Evolutionary conservation across 306 rosid genomes (phyloP), one percentile per base, ranked within the genome.

Genomic region (Trifolium fragiferum): DNA sequence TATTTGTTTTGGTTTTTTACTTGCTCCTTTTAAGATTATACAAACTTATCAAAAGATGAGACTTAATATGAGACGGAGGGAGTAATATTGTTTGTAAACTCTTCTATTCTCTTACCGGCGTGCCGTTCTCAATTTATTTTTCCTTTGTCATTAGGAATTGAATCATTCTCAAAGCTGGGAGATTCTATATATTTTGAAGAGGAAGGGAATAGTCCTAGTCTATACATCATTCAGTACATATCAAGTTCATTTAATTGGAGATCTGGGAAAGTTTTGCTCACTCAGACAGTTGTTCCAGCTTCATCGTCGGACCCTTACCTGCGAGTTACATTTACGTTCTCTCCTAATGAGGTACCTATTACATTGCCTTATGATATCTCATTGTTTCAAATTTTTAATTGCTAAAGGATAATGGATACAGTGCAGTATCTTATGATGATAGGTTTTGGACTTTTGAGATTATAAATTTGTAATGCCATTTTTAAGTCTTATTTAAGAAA

Each of bases 181-280:
- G 97, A 91, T 86, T 88, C 97, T 37, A 91, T 94, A 66, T 94
- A 94, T 76, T 94, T 94, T 78, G 97, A 94, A 82, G 94, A 90
- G 81, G 84, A 69, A 53, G 87, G 81, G 51, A 62, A 76, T 32
- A 41, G 49, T 44, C 96, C 92, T 53, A 21, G 81, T 46, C 93
- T 94, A 18, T 94, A 89, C 76, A 73, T 91, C 68, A 84, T 89
- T 70, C 97, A 91, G 86, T 91, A 88, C 20, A 87, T 94, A 83
- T 77, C 98, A 74, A 94, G 96, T 72, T 75, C 85, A 1, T 89
- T 94, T 76, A 77, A 83, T 46, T 94, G 98, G 98, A 82, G 81
- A 79, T 79, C 93, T 8, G 96, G 93, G 9, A 40, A 82, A 8
- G 10, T 86, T 70, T 12, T 19, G 82, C 43, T 91, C 19, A 81